Evolutionary conservation across 1,284 basidiomycete genomes (phyloP), one percentile per base, ranked within the genome.

Genomic region (Trichosporon sp.): DNA sequence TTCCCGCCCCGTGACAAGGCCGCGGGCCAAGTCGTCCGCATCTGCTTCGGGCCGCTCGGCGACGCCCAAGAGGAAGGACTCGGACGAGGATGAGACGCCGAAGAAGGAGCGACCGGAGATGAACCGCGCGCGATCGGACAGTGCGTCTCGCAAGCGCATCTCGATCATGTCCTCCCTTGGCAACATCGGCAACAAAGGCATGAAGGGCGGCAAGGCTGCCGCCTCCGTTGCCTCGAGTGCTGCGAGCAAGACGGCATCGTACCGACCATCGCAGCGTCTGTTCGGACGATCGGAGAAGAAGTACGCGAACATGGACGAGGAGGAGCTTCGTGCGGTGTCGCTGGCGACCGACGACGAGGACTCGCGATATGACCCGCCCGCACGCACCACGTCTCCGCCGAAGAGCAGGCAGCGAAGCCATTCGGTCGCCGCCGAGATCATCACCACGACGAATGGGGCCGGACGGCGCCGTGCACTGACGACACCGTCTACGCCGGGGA

Each of bases 271-370:
- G 32, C 51, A 54, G 51, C 51, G 51, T 4, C 59, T 63, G 59
- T 63, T 63, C 31, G 59, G 59, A 10, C 59, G 59, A 5, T 88
- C 90, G 73, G 88, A 87, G 77, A 88, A 90, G 46, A 85, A 87
- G 71, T 91, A 90, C 64, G 77, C 78, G 14, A 73, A 66, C 73
- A 71, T 65, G 64, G 69, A 67, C 32, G 76, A 78, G 71, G 80
- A 90, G 68, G 83, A 88, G 51, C 81, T 91, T 11, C 64, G 66
- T n/a, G 48, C 32, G 8, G 67, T 71, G 10, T 54, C 26, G 21
- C 72, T 85, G 16, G 72, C 76, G 48, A 79, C 78, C 4, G 83
- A 83, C 31, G 82, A 83, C 35, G 79, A 81, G 4, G 78, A 78
- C 5, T 79, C 80, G 48, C 82, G 85, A 43, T 88, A 88, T 64